Evolutionary conservation across 164 flowering plant genomes (phyloP).

Genomic region (Annona cherimola): DNA sequence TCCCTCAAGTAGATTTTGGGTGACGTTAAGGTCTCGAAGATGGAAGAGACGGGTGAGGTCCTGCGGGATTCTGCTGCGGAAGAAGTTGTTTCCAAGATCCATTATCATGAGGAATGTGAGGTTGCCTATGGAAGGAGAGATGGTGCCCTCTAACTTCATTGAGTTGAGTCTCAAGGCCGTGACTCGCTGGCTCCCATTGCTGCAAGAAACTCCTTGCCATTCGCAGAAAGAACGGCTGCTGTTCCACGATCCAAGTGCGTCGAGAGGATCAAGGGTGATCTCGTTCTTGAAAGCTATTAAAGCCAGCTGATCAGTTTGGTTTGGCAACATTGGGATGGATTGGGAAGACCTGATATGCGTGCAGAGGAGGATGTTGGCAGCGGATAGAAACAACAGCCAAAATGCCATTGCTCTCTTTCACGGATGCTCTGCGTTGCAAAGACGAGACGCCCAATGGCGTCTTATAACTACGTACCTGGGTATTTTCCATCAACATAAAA

Average conservation of each 20-base stretch:
- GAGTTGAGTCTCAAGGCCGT: background rate
- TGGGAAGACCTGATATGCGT: too few species aligned
- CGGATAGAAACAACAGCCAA: too few species aligned
- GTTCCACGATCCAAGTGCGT: constrained; percentile 6
- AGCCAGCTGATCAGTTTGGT: constrained; percentile 8
- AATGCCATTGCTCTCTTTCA: too few species aligned
- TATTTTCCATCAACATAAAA: too few species aligned
- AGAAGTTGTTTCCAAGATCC: constrained; percentile 4
- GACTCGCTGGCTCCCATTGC: background rate
- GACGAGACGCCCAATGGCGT: too few species aligned
- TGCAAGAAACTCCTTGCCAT: constrained; percentile 15
- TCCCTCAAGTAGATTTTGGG: constrained; percentile 6
- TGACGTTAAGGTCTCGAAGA: background rate
- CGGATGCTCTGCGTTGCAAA: too few species aligned
- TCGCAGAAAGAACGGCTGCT: constrained; percentile 7
- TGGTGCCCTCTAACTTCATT: background rate
- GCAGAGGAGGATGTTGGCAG: too few species aligned
- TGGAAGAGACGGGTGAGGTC: constrained; percentile 10
- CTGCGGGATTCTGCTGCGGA: constrained; percentile 7
- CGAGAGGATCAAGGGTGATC: constrained; percentile 1
- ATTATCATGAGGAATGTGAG: constrained; percentile 10
- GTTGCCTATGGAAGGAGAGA: constrained; percentile 10
- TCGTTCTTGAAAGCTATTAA: constrained; percentile 1
- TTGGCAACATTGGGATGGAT: background rate
- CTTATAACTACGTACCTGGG: too few species aligned